Percentiles rank a stretch among this genome's conserved stretches.
Evolutionary conservation across 2,329 filamentous ascomycete genomes (phyloP).

Genomic region (Rasamsonia emersonii): DNA sequence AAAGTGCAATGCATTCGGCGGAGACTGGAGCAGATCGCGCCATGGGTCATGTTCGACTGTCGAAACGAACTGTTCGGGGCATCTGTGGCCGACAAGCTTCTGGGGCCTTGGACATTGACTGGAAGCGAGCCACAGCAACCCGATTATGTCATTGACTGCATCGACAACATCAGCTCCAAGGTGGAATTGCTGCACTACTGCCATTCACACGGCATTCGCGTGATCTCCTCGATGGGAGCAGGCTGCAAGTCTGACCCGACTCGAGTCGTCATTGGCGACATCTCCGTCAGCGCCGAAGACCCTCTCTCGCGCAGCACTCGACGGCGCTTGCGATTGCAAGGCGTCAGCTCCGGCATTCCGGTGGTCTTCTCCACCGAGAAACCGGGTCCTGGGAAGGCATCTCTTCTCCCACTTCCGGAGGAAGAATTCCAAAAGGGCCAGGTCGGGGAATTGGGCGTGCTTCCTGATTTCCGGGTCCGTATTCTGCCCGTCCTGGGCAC

Average conservation of each 20-base stretch:
- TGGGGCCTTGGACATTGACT: slow-evolving; percentile 54
- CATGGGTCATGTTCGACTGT: slow-evolving; percentile 87
- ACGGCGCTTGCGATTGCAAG: slow-evolving; percentile 64
- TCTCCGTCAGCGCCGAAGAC: slow-evolving; percentile 79
- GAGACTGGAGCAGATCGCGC: slow-evolving; percentile 74
- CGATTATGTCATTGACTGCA: slow-evolving; percentile 90
- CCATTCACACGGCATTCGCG: slow-evolving; percentile 63
- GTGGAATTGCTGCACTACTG: slow-evolving; percentile 86
- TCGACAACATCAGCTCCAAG: slow-evolving; percentile 97
- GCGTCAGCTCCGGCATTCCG: slow-evolving; percentile 76
- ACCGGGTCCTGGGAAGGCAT: slow-evolving; percentile 80
- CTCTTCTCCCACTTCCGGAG: slow-evolving; percentile 75
- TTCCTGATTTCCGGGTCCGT: slow-evolving; percentile 88
- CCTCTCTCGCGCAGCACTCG: slow-evolving; percentile 78
- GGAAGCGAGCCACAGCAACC: slow-evolving; percentile 45
- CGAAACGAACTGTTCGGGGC: slow-evolving; percentile 74
- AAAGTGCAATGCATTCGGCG: slow-evolving; percentile 81
- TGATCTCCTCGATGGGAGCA: slow-evolving; percentile 93
- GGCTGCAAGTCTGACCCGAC: slow-evolving; percentile 87
- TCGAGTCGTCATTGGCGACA: slow-evolving; percentile 81
- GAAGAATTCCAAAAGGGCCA: slow-evolving; percentile 80
- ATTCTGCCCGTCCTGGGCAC: slow-evolving; percentile 92
- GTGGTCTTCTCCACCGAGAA: slow-evolving; percentile 91
- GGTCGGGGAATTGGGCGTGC: slow-evolving; percentile 76
- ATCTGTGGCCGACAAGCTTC: slow-evolving; percentile 54